phyloP scores from a whole-genome alignment of 371 early-diverging fungal species.

The Lichtheimia corymbifera region DNA sequence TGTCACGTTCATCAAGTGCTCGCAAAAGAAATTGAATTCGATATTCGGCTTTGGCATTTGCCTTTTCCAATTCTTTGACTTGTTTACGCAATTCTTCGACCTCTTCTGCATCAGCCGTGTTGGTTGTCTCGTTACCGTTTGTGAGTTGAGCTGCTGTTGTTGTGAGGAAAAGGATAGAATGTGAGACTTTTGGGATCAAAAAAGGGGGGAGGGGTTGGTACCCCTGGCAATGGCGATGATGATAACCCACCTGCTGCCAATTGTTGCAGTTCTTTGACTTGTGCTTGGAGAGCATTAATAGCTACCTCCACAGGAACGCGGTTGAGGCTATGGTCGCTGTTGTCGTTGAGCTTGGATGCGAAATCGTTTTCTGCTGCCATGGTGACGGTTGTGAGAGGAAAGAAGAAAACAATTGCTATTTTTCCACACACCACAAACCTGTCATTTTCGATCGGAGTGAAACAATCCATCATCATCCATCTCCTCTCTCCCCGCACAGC shows the following conservation, averaged over 20 bases:
- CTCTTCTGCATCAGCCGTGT: background rate
- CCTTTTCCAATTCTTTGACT: slow-evolving; percentile 23
- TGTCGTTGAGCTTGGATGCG: slow-evolving; percentile 7
- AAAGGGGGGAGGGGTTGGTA: background rate
- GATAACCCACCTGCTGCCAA: slow-evolving; percentile 18
- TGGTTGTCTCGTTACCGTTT: background rate
- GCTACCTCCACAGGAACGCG: slow-evolving; percentile 37
- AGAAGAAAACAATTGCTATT: background rate
- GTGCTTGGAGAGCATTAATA: slow-evolving; percentile 31
- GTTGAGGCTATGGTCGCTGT: slow-evolving; percentile 9
- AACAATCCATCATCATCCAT: too few relatives aligned
- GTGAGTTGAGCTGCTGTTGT: background rate
- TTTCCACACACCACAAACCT: too few relatives aligned
- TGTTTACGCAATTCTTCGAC: slow-evolving; percentile 23
- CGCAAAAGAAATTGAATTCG: slow-evolving; percentile 38
- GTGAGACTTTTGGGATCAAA: background rate
- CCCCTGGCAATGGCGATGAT: background rate
- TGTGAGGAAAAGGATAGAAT: background rate
- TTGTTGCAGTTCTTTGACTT: slow-evolving; percentile 33
- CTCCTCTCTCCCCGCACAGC: too few relatives aligned
- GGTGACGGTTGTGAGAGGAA: background rate
- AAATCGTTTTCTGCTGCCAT: slow-evolving; percentile 6
- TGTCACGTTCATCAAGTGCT: slow-evolving; percentile 24
- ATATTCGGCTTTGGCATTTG: slow-evolving; percentile 43
- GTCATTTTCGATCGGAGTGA: too few relatives aligned